Base-by-base conservation (phyloP, 1,139 yeast genomes). In the Yamadazyma atmosphaerica region DNA sequence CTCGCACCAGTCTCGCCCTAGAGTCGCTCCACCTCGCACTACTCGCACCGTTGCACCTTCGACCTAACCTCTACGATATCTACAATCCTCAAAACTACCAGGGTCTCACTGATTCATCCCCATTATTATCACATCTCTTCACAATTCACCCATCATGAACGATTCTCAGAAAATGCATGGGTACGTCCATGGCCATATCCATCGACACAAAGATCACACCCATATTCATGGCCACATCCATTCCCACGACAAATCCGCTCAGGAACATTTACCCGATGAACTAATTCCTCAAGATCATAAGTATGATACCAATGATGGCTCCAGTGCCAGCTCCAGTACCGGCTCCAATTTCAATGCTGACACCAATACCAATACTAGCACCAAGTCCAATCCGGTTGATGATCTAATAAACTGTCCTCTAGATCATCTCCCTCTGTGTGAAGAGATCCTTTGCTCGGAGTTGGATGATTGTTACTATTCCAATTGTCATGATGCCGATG, bases 171-270 rank as follows among this genome's bases (percentile, higher is more conserved):
- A 43, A 21, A 64, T 72, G 13, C 77, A 77, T 46, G 84, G 85
- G 12, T 70, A 76, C 34, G 82, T 81, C 13, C 86, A 81, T 58
- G 86, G 86, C 1, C 86, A 81, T 51, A 79, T 81, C 24, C 86
- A 81, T 56, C 78, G 75, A 50, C 83, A 79, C 52, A 68, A 72
- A 44, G 78, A 79, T 50, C 79, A 81, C 51, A 79, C 85, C 7
- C 83, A 80, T 47, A 79, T 81, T 16, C 87, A 81, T 52, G 87
- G 86, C 2, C 86, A 81, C 53, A 77, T 81, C 27, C 87, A 81
- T 50, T 77, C 70, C 42, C 75, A 69, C 38, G 74, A 68, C 41
- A 29, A 26, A 8, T 10, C 14, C 17, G 11, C 6, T 16, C 25
- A 29, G 9, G 21, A 29, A n/a, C n/a, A n/a, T n/a, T n/a, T n/a